phyloP scores from a whole-genome alignment of 108 stramenopile species.

The Discostella pseudostelligera region DNA sequence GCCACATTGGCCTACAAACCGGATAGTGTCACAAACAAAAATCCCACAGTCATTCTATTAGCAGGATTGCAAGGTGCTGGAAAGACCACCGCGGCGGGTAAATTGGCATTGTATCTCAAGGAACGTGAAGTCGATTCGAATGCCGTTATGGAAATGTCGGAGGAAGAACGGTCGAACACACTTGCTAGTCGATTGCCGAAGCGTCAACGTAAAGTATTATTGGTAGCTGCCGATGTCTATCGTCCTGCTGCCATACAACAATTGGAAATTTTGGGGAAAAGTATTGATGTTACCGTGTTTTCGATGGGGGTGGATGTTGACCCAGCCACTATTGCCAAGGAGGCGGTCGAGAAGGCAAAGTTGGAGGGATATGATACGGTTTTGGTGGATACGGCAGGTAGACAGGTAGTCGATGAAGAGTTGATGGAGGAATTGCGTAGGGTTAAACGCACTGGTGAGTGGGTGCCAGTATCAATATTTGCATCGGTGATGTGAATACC shows the following conservation, averaged over 20 bases:
- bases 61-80: constrained; percentile 97
- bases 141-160: constrained; percentile 42
- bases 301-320: constrained; percentile 77
- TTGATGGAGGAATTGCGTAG: constrained; percentile 90
- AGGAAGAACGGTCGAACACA: constrained; percentile 47
- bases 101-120: constrained; percentile 86
- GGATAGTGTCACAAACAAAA: constrained; percentile 17
- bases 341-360: constrained; percentile 78
- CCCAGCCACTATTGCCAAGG: constrained; percentile 87
- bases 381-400: constrained; percentile 95
- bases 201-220: constrained; percentile 76
- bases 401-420: constrained; percentile 91
- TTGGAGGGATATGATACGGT: constrained; percentile 88
- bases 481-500: too few species aligned
- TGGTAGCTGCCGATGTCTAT: constrained; percentile 94
- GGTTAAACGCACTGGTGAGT: constrained; percentile 68
- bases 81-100: constrained; percentile 94
- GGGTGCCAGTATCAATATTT: too few species aligned
- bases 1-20: constrained; percentile 57
- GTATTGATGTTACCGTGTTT: constrained; percentile 83
- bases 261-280: constrained; percentile 82
- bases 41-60: constrained; percentile 89
- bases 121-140: constrained; percentile 79
- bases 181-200: constrained; percentile 65
- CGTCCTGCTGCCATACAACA: constrained; percentile 96